A percentile compares a stretch with the other conserved stretches of the same genome.
These are phyloP conservation scores for Pyrenophora graminea DNA, from an alignment of 2,329 filamentous ascomycete species.

Conservation along the genomic window DNA sequence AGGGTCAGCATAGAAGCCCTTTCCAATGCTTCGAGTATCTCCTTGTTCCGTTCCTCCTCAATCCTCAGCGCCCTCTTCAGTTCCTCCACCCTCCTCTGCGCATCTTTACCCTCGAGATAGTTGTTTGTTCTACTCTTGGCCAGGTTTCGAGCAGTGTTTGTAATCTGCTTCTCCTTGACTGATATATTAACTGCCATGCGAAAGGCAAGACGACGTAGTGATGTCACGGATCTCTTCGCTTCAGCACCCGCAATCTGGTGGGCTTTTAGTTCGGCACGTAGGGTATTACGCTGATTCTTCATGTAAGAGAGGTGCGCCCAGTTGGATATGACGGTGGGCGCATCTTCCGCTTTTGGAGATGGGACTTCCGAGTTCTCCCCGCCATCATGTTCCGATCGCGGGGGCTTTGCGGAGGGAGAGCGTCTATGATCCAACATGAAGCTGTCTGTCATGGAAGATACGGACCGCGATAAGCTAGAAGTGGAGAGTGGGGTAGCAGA, in stretches of 20 bases:
- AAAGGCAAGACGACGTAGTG: conserved; percentile 43
- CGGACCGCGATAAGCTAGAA: conserved; percentile 31
- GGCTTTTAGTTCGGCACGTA: conserved; percentile 40
- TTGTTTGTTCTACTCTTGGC: conserved; percentile 37
- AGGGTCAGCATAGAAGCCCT: conserved; percentile 44
- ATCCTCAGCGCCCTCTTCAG: conserved; percentile 37
- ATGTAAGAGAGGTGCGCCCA: conserved; percentile 44
- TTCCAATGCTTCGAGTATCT: conserved; percentile 45
- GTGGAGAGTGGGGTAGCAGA: conserved; percentile 26
- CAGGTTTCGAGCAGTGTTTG: conserved; percentile 38
- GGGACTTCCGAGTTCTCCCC: conserved; percentile 16
- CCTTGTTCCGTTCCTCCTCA: conserved; percentile 43
- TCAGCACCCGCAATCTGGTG: conserved; percentile 41
- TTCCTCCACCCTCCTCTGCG: conserved; percentile 41
- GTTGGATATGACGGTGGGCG: conserved; percentile 38
- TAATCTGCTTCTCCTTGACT: conserved; percentile 47
- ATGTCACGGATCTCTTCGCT: conserved; percentile 41
- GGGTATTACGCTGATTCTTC: conserved; percentile 41
- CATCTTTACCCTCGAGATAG: conserved; percentile 38
- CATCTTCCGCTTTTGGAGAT: conserved; percentile 25
- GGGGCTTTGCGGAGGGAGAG: conserved; percentile 17
- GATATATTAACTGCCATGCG: conserved; percentile 47
- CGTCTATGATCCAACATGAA: conserved; percentile 39
- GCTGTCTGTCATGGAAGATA: conserved; percentile 43
- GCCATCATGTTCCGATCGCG: conserved; percentile 11